phyloP scores from a whole-genome alignment of 352 stramenopile genomes.

The Pythium angustatum region DNA sequence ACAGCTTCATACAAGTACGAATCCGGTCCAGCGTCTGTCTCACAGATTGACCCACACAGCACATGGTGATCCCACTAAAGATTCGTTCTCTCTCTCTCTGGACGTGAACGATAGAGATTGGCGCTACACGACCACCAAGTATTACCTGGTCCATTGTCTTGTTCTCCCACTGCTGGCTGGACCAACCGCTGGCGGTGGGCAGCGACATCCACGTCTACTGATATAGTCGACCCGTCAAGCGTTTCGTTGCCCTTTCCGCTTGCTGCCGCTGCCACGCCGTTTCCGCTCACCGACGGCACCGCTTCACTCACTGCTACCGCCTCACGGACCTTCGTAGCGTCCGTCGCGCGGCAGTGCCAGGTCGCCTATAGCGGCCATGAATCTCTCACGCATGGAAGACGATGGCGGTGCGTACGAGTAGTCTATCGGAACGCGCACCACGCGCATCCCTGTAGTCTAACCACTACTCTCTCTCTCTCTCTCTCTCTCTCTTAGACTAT shows the following conservation, averaged over 20 bases:
- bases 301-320: neutral
- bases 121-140: no score
- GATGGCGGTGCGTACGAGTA: constrained; percentile 19
- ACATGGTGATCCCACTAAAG: neutral
- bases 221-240: no score
- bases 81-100: neutral
- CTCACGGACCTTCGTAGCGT: no score
- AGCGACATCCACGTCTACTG: no score
- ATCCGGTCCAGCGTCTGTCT: neutral
- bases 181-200: no score
- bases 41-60: neutral
- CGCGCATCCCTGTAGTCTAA: no score
- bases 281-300: no score
- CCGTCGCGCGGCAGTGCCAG: neutral
- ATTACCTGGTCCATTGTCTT: no score
- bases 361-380: neutral
- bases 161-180: no score
- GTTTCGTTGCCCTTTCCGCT: no score
- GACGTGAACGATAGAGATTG: neutral
- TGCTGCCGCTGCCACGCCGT: no score
- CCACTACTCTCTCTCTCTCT: no score
- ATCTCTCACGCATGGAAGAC: constrained; percentile 24
- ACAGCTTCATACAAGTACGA: neutral
- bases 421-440: neutral
- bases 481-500: constrained; percentile 4